A percentile compares a stretch with the other conserved stretches of the same genome.
Evolutionary conservation across 2,329 filamentous ascomycete genomes (phyloP).

Genomic region (Fusarium virguliforme): DNA sequence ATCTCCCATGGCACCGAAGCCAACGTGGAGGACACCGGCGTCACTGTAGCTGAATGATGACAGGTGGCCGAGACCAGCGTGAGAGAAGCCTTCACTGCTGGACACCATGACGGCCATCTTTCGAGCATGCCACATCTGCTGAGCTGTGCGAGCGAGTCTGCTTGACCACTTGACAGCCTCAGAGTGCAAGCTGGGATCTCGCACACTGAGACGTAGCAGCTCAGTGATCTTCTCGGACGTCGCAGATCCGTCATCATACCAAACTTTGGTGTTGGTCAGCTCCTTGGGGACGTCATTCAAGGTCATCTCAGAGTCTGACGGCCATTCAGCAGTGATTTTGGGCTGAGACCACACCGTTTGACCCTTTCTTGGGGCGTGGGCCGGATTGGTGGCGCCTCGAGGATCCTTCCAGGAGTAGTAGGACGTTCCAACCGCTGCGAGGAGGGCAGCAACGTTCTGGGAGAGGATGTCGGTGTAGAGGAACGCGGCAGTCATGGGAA

Average conservation of each 20-base stretch:
- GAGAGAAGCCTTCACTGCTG: background rate
- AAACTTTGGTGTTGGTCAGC: background rate
- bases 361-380: background rate
- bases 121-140: background rate
- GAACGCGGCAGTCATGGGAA: constrained; percentile 24
- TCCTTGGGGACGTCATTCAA: background rate
- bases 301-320: background rate
- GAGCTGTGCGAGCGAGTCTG: background rate
- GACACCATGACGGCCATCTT: constrained; percentile 1
- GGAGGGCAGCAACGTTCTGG: constrained; percentile 29
- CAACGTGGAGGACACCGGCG: constrained; percentile 15
- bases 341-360: background rate
- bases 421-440: constrained; percentile 27
- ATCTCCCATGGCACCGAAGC: constrained; percentile 21
- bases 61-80: background rate
- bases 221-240: background rate
- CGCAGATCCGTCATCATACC: background rate
- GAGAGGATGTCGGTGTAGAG: constrained; percentile 30
- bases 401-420: constrained; percentile 32
- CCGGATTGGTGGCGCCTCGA: background rate
- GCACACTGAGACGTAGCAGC: constrained; percentile 6
- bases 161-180: constrained; percentile 3
- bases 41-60: background rate
- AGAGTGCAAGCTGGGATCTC: background rate
- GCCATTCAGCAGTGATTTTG: constrained; percentile 1